phyloP scores from a whole-genome alignment of 2,329 filamentous ascomycete species.

The Talaromyces sp. region DNA sequence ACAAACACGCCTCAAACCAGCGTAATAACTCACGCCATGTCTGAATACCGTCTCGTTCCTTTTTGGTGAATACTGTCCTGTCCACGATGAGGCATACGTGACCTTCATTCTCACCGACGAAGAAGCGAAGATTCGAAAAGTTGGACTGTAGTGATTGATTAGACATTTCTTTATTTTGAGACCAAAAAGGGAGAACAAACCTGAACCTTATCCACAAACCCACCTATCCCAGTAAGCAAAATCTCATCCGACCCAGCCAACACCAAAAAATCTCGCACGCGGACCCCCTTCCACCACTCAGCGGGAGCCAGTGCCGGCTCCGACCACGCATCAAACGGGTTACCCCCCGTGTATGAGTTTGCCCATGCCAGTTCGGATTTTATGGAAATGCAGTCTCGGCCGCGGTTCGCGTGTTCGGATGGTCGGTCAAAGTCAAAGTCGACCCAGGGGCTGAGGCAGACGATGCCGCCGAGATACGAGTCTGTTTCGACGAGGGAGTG shows the following conservation, averaged over 20 bases:
- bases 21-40: background rate
- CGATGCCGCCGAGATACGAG: constrained; percentile 26
- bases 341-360: constrained; percentile 39
- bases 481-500: background rate
- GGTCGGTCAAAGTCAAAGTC: constrained; percentile 40
- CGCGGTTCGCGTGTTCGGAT: constrained; percentile 40
- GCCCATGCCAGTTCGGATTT: constrained; percentile 39
- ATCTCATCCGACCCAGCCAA: constrained; percentile 52
- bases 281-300: constrained; percentile 49
- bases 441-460: constrained; percentile 55
- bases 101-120: constrained; percentile 2
- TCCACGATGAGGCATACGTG: constrained; percentile 1
- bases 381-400: constrained; percentile 45
- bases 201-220: constrained; percentile 28
- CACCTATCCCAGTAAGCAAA: constrained; percentile 35
- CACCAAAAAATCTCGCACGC: constrained; percentile 46
- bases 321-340: constrained; percentile 44
- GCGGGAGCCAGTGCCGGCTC: constrained; percentile 44
- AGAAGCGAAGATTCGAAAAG: background rate
- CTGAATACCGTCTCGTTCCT: background rate
- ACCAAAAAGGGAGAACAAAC: constrained; percentile 12
- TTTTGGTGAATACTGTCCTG: background rate
- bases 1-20: background rate
- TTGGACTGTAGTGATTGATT: background rate
- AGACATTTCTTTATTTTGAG: background rate